These are phyloP conservation scores for Monilinia vaccinii-corymbosi DNA, from an alignment of 2,329 filamentous ascomycete species.

Conservation along the genomic window DNA sequence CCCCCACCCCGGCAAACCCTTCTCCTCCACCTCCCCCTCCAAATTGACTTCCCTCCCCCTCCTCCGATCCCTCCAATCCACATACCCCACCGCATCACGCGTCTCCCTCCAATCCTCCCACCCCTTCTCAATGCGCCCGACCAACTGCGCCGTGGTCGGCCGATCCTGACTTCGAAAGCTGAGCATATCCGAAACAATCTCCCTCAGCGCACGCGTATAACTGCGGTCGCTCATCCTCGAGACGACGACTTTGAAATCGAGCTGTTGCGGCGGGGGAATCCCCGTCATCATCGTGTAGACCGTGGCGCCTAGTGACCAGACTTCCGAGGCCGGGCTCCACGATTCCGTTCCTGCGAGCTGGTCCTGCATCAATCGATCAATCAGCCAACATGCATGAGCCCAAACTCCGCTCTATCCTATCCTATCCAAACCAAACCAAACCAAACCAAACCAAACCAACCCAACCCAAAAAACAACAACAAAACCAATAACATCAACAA, in stretches of 20 bases:
- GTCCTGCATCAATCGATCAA: conserved; percentile 19
- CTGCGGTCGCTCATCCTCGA: conserved; percentile 23
- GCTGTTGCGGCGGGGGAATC: conserved; percentile 22
- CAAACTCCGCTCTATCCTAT: too few species aligned
- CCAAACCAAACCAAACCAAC: not conserved
- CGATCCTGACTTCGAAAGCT: conserved; percentile 13
- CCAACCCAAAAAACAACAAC: too few species aligned
- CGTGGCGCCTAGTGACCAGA: conserved; percentile 25
- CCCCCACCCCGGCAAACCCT: not conserved
- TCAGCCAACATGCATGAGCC: not conserved
- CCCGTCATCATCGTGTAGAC: conserved; percentile 28
- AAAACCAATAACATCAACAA: too few species aligned
- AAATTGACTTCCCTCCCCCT: not conserved
- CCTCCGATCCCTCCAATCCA: conserved; percentile 13
- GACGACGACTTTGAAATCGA: conserved; percentile 21
- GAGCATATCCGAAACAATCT: conserved; percentile 23
- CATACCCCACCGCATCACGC: conserved; percentile 19
- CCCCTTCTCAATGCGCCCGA: conserved; percentile 16
- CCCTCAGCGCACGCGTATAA: conserved; percentile 16
- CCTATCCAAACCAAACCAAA: not conserved
- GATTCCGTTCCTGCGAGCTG: conserved; percentile 18
- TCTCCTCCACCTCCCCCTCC: not conserved
- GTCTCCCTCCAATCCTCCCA: conserved; percentile 21
- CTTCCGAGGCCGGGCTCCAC: conserved; percentile 19
- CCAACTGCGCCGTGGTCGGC: conserved; percentile 14